Conservation (phyloP, 768 basidiomycete species). For the Panellus pusillus region DNA sequence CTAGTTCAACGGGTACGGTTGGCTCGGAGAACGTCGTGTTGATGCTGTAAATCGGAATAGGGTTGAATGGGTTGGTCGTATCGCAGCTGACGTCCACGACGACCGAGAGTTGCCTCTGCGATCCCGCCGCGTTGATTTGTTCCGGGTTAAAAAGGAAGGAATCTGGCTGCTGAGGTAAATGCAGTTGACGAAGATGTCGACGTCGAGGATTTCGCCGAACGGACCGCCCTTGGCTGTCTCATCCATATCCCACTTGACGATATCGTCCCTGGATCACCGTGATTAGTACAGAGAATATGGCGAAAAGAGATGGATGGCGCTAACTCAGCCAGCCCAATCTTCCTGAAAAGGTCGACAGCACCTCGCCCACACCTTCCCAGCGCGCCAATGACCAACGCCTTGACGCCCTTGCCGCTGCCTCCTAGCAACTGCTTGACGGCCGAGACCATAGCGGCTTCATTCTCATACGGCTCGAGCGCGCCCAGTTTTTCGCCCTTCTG, state of each 20-base stretch:
- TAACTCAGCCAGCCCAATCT: constrained; percentile 93
- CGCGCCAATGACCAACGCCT: constrained; percentile 93
- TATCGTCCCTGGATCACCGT: constrained; percentile 66
- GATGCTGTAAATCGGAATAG: constrained; percentile 90
- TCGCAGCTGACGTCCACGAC: constrained; percentile 99
- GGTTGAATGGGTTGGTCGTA: constrained; percentile 98
- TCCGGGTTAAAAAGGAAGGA: constrained; percentile 79
- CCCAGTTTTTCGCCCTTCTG: constrained; percentile 62
- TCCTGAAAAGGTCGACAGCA: constrained; percentile 92
- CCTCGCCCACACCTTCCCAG: constrained; percentile 93
- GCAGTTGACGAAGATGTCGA: constrained; percentile 98
- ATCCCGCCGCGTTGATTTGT: constrained; percentile 71
- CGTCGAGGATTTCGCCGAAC: constrained; percentile 91
- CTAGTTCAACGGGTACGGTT: constrained; percentile 82
- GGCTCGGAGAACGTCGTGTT: constrained; percentile 95
- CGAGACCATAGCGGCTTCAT: constrained; percentile 82
- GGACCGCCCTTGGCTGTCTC: constrained; percentile 98
- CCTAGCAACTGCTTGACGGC: constrained; percentile 67
- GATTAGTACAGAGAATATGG: constrained; percentile 5
- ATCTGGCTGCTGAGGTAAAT: constrained; percentile 91
- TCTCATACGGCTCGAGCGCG: constrained; percentile 73
- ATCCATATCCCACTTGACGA: constrained; percentile 95
- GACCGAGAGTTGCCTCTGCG: constrained; percentile 65
- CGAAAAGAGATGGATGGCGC: constrained; percentile 32
- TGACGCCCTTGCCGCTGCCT: constrained; percentile 69